Evolutionary conservation across 2,329 filamentous ascomycete species (phyloP).

Genomic region (Phaeosphaeria sp.): DNA sequence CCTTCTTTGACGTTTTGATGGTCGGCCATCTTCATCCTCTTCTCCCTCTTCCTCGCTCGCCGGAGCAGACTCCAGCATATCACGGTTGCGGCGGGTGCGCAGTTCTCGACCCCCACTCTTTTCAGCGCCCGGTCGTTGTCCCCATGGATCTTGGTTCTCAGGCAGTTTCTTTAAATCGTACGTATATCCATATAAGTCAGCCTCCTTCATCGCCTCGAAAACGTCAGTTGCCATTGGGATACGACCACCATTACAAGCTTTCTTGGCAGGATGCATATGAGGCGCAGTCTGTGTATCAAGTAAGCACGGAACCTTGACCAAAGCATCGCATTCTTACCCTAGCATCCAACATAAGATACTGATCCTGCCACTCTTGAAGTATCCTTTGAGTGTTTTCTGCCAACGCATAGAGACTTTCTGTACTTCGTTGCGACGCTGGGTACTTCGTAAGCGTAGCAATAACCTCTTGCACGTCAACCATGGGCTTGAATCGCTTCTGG

Average conservation of each 20-base stretch:
- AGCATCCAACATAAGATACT: slow-evolving; percentile 63
- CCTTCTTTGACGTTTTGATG: slow-evolving; percentile 43
- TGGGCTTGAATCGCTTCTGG: slow-evolving; percentile 49
- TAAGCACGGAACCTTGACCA: slow-evolving; percentile 22
- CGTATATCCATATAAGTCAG: slow-evolving; percentile 66
- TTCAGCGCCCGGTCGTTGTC: slow-evolving; percentile 57
- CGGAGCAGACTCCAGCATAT: slow-evolving; percentile 46
- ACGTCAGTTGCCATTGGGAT: slow-evolving; percentile 55
- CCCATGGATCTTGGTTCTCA: slow-evolving; percentile 64
- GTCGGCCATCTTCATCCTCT: slow-evolving; percentile 39
- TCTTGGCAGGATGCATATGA: slow-evolving; percentile 59
- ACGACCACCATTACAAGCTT: slow-evolving; percentile 57
- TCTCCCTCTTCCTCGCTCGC: slow-evolving; percentile 49
- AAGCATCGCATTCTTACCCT: slow-evolving; percentile 28
- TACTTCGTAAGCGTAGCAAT: slow-evolving; percentile 53
- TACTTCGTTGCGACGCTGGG: slow-evolving; percentile 52
- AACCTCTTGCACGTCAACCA: slow-evolving; percentile 53
- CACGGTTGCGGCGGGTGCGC: slow-evolving; percentile 52
- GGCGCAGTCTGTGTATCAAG: slow-evolving; percentile 53
- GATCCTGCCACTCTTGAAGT: slow-evolving; percentile 64
- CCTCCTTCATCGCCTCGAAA: slow-evolving; percentile 67
- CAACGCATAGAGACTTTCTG: slow-evolving; percentile 62
- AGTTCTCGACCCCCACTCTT: slow-evolving; percentile 55
- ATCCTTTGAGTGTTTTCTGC: slow-evolving; percentile 61
- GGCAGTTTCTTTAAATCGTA: slow-evolving; percentile 60